Conservation (phyloP, 1,284 basidiomycete species). For the Fomitopsis palustris region DNA sequence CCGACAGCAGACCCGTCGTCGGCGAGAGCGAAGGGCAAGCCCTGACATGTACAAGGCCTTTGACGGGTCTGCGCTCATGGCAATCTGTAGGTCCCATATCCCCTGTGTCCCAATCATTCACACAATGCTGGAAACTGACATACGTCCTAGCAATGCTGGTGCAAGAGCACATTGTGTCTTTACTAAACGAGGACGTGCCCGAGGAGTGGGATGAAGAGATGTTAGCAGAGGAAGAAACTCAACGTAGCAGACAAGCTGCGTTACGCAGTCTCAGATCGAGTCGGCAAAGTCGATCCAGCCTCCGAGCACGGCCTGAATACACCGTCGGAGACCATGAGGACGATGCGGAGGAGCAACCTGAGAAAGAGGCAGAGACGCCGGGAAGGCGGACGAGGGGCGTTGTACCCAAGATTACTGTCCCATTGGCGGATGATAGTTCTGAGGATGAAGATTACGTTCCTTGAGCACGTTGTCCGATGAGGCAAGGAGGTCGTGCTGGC, state of each 20-base stretch:
- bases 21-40: constrained; percentile 16
- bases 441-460: constrained; percentile 5
- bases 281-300: background rate
- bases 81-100: constrained; percentile 46
- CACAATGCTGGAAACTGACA: background rate
- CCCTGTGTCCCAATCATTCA: background rate
- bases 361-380: constrained; percentile 6
- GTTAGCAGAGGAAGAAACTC: constrained; percentile 6
- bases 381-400: constrained; percentile 2
- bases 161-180: constrained; percentile 54
- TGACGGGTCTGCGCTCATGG: constrained; percentile 70
- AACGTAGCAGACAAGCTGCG: constrained; percentile 5
- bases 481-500: no score
- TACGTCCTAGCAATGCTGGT: constrained; percentile 55
- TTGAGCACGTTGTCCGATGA: background rate
- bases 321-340: constrained; percentile 11
- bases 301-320: constrained; percentile 1
- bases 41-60: constrained; percentile 73
- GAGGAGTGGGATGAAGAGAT: constrained; percentile 39
- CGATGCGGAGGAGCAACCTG: constrained; percentile 4
- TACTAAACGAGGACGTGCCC: constrained; percentile 38
- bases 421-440: constrained; percentile 11
- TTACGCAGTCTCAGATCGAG: constrained; percentile 1
- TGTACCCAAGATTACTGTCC: background rate
- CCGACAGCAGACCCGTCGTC: constrained; percentile 7